phyloP scores from a whole-genome alignment of 495 filamentous ascomycete genomes.

The Sordaria brevicollis region DNA sequence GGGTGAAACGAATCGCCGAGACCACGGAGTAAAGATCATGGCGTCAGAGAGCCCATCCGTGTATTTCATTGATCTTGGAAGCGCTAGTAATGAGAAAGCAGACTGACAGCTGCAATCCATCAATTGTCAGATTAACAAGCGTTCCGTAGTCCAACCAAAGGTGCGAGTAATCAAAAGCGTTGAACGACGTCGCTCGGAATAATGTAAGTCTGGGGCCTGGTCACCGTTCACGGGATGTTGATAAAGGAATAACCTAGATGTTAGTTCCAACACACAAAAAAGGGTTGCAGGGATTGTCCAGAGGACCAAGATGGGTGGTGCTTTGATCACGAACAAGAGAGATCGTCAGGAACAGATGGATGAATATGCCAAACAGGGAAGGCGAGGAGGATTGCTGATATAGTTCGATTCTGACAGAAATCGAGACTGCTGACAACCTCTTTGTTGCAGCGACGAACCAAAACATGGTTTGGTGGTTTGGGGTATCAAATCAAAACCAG shows the following conservation, averaged over 20 bases:
- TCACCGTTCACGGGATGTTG: neutral
- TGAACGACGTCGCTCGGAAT: neutral
- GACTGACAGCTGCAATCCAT: conserved; percentile 42
- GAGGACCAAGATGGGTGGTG: neutral
- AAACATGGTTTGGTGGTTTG: neutral
- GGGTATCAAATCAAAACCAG: neutral
- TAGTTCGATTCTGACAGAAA: conserved; percentile 10
- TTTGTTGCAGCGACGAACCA: neutral
- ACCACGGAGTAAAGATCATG: conserved; percentile 35
- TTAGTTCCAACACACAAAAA: neutral
- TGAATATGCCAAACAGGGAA: neutral
- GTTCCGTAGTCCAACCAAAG: conserved; percentile 21
- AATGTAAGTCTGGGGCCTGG: too few species aligned
- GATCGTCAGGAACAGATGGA: neutral
- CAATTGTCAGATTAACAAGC: conserved; percentile 40
- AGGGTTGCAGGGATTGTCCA: neutral
- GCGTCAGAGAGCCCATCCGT: conserved; percentile 53
- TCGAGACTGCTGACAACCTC: conserved; percentile 9
- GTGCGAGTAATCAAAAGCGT: neutral
- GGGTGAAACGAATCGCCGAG: conserved; percentile 54
- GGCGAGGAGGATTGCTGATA: neutral
- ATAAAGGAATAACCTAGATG: neutral
- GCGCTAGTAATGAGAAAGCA: conserved; percentile 40
- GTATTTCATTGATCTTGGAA: conserved; percentile 44
- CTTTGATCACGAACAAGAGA: neutral